Evolutionary conservation across 768 basidiomycete genomes (phyloP).

Genomic region (Lentinula detonsa): DNA sequence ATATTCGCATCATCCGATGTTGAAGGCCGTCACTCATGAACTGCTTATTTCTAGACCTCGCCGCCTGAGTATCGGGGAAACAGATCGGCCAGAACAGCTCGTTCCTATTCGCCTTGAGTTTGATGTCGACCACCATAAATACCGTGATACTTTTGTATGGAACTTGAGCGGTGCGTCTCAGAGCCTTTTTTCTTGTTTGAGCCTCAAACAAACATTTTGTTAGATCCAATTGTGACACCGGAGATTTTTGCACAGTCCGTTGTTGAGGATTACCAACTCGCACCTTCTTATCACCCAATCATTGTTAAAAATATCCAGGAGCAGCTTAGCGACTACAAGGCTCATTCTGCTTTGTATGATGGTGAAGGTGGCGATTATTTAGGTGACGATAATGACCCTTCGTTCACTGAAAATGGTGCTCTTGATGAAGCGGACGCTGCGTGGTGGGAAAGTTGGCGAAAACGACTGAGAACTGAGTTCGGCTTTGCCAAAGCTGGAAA

Average conservation of each 20-base stretch:
- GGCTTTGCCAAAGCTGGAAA: constrained; percentile 26
- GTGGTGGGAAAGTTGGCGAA: constrained; percentile 77
- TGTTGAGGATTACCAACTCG: constrained; percentile 84
- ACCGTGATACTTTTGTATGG: constrained; percentile 97
- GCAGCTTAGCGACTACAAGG: constrained; percentile 76
- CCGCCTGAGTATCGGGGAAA: constrained; percentile 47
- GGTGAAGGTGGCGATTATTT: constrained; percentile 30
- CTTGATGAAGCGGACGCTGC: constrained; percentile 42
- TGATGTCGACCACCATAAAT: constrained; percentile 89
- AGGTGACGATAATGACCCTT: constrained; percentile 15
- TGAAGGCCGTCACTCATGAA: not conserved
- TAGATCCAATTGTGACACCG: constrained; percentile 86
- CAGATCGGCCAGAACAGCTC: constrained; percentile 69
- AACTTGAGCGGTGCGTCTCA: constrained; percentile 78
- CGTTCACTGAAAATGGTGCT: constrained; percentile 26
- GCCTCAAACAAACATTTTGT: not conserved
- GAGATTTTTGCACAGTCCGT: constrained; percentile 87
- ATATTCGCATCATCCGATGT: constrained; percentile 7
- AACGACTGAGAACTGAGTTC: constrained; percentile 35
- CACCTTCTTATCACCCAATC: constrained; percentile 52
- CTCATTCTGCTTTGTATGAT: constrained; percentile 55
- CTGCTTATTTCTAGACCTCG: constrained; percentile 42
- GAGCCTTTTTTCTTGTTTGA: not conserved
- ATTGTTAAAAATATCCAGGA: constrained; percentile 86
- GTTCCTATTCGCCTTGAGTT: constrained; percentile 96